phyloP scores from a whole-genome alignment of 169 alveolate genomes.

The Babesia ovata region DNA sequence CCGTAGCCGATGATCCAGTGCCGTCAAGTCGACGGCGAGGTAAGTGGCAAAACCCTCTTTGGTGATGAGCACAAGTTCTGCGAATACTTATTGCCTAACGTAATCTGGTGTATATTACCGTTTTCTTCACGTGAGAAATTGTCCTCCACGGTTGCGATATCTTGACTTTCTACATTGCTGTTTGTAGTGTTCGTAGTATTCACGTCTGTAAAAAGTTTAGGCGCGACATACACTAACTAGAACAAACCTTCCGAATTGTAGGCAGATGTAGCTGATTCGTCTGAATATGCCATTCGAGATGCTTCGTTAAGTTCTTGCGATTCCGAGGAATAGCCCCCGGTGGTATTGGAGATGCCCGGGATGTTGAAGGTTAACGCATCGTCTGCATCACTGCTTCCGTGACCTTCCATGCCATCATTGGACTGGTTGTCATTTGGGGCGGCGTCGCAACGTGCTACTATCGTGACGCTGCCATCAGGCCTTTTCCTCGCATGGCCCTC shows the following conservation, averaged over 20 bases:
- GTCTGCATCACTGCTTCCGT: no score
- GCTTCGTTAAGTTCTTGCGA: no score
- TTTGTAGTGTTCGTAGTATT: no score
- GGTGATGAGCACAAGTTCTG: constrained; percentile 47
- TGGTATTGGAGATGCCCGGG: background rate
- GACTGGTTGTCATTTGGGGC: background rate
- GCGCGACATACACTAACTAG: no score
- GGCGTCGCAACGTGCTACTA: background rate
- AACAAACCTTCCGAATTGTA: no score
- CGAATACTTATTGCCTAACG: background rate
- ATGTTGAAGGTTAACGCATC: no score
- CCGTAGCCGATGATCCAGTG: constrained; percentile 66
- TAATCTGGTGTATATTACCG: background rate
- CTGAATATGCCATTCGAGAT: no score
- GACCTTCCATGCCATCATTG: no score
- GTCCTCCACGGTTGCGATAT: background rate
- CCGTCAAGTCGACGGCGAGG: constrained; percentile 75
- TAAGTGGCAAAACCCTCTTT: constrained; percentile 72
- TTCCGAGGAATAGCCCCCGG: no score
- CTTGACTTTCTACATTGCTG: background rate
- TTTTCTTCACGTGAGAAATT: background rate
- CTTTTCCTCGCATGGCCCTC: constrained; percentile 20
- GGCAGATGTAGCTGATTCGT: no score
- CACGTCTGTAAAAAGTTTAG: no score
- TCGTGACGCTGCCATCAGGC: constrained; percentile 30